Conservation (phyloP, 1,139 yeast genomes). For the Geotrichum cucujoidarum region DNA sequence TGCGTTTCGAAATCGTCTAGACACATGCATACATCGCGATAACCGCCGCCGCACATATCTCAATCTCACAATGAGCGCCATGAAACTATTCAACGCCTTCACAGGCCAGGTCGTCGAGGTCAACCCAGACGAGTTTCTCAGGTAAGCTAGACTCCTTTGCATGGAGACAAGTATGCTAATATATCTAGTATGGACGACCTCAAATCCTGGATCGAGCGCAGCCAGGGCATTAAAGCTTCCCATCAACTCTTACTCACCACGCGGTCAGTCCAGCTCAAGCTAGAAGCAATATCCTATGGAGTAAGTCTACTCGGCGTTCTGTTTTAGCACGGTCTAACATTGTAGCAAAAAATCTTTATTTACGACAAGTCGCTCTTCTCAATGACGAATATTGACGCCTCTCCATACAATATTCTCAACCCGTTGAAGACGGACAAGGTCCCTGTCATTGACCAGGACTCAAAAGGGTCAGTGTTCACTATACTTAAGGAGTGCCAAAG, state of each 20-base stretch:
- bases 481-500: slow-evolving; percentile 18
- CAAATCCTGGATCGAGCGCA: slow-evolving; percentile 21
- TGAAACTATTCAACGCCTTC: slow-evolving; percentile 25
- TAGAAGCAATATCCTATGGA: slow-evolving; percentile 30
- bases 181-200: slow-evolving; percentile 25
- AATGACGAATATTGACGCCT: slow-evolving; percentile 12
- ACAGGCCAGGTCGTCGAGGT: slow-evolving; percentile 23
- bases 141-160: slow-evolving; percentile 20
- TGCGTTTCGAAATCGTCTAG: too few relatives aligned
- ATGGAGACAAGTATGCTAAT: not conserved
- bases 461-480: slow-evolving; percentile 18
- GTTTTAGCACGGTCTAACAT: not conserved
- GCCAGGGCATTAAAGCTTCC: slow-evolving; percentile 24
- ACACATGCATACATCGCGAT: too few relatives aligned
- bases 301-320: slow-evolving; percentile 9
- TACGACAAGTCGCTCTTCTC: slow-evolving; percentile 18
- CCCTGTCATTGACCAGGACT: slow-evolving; percentile 13
- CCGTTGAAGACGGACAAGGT: slow-evolving; percentile 10
- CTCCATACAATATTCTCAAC: slow-evolving; percentile 8
- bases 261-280: slow-evolving; percentile 30
- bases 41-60: too few relatives aligned
- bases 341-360: slow-evolving; percentile 20
- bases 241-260: slow-evolving; percentile 32
- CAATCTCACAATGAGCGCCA: slow-evolving; percentile 20
- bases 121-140: slow-evolving; percentile 26